Evolutionary conservation across 2,329 filamentous ascomycete genomes (phyloP), one percentile per base, ranked within the genome.

Genomic region (Apiospora phragmitis): DNA sequence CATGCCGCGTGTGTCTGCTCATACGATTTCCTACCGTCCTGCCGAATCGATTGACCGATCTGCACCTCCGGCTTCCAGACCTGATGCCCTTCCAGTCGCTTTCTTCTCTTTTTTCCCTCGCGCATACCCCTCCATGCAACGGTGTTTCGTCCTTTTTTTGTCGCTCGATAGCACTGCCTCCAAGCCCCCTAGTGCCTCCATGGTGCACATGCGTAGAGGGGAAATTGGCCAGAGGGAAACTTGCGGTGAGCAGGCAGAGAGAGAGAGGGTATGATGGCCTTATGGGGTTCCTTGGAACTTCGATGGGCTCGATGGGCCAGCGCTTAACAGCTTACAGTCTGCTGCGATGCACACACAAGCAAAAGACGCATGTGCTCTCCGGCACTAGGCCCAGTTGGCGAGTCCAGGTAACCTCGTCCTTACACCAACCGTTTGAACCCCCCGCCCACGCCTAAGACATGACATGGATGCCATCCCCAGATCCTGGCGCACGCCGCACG

Each of bases 401-500:
- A n/a, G n/a, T n/a, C 11, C 7, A 62, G 32, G 55, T 62, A 62
- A 62, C 55, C 32, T 35, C 55, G 29, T 32, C 55, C 55, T 62
- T 38, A 38, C 55, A 62, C 21, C 55, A 38, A 5, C 55, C 55
- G 55, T 62, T 62, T 59, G 29, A 35, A 38, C 55, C 18, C 14
- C 29, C 43, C 43, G 18, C 43, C 21, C 43, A n/a, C 32, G 18
- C 1, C 26, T 62, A 62, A 35, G 51, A 55, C 51, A 55, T 1
- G 51, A 59, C 51, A 59, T 59, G 51, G 51, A 59, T 59, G 18
- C 51, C 51, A 35, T 59, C 51, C 51, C 51, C 29, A 59, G 51
- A 59, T 59, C 51, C 21, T 9, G 51, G 51, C 51, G 51, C 29
- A 59, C 51, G 51, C 51, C 51, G 35, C 51, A 35, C 51, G 26